Evolutionary conservation across 306 rosid species (phyloP).

Genomic region (Betula pendula): DNA sequence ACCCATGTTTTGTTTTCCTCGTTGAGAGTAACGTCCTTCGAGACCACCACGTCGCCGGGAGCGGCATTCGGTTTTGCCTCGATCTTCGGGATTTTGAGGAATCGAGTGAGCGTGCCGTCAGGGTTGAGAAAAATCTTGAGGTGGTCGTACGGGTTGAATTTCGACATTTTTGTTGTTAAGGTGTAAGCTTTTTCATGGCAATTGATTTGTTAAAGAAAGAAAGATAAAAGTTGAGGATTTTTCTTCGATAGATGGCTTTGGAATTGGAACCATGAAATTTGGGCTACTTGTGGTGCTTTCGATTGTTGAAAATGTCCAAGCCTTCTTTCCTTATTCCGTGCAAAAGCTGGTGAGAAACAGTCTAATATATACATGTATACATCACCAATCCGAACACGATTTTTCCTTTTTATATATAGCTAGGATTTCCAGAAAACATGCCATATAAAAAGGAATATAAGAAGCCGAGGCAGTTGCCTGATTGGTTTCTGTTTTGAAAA

Average conservation of each 20-base stretch:
- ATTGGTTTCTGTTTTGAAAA: no score
- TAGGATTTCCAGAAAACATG: no score
- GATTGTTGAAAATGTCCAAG: neutral
- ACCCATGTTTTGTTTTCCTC: constrained; percentile 32
- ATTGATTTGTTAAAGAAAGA: no score
- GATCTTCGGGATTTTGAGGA: neutral
- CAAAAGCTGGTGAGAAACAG: neutral
- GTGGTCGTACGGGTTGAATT: constrained; percentile 52
- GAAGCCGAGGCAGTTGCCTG: no score
- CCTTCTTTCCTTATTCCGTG: neutral
- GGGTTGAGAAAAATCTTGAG: constrained; percentile 36
- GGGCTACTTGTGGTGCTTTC: neutral
- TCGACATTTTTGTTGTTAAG: constrained; percentile 33
- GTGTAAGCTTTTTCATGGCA: no score
- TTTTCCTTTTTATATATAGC: no score
- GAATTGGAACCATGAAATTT: neutral
- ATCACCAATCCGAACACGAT: no score
- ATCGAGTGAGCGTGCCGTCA: constrained; percentile 49
- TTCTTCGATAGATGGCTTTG: no score
- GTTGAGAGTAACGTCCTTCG: constrained; percentile 49
- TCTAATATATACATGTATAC: no score
- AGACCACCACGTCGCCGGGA: constrained; percentile 25
- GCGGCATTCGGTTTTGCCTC: constrained; percentile 32
- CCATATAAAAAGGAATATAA: no score
- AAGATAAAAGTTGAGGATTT: no score